Evolutionary conservation across 805 yeast genomes (phyloP), one percentile per base, ranked within the genome.

Genomic region (Helenozyma rhizophorensis): DNA sequence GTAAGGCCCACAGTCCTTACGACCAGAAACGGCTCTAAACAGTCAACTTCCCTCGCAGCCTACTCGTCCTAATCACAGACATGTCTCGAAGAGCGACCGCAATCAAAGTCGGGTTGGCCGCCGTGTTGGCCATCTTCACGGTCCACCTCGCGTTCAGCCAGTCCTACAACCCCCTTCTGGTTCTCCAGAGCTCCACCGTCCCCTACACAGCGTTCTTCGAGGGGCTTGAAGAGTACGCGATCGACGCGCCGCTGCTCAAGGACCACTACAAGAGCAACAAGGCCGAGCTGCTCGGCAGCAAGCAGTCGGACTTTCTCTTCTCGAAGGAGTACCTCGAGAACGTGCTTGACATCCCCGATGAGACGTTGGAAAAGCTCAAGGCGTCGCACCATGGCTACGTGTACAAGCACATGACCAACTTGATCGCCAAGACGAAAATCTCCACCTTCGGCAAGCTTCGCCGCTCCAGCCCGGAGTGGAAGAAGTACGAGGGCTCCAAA

Each of bases 251-350:
- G 1, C 65, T 70, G n/a, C 49, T 76, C 21, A 68, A 60, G 22
- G 56, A 49, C 28, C 51, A 54, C n/a, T 76, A 73, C 43, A 55
- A 56, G 25, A 44, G 53, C 3, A 67, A 56, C 10, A 62, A 59
- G 41, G 80, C 77, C 2, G 51, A 48, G 35, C 73, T 74, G 47
- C 51, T 56, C 32, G 70, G 70, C 40, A 56, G 65, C 3, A 44
- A 54, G 11, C 68, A 66, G 37, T 51, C 48, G 4, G 65, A 59
- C 30, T 65, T 71, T 40, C 43, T 67, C 9, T 73, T 72, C 47
- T 59, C 68, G 22, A 66, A 68, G 39, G 64, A 62, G 13, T 75
- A 75, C 42, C 56, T 73, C 12, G 62, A 62, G 30, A 56, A 56
- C 37, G 52, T 75, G 8, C 52, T 76, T 26, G 65, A 64, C 22